Percentiles rank a stretch among this genome's conserved stretches.
These are phyloP conservation scores for Paraphoma sp. DNA, from an alignment of 2,329 filamentous ascomycete species.

Conservation along the genomic window DNA sequence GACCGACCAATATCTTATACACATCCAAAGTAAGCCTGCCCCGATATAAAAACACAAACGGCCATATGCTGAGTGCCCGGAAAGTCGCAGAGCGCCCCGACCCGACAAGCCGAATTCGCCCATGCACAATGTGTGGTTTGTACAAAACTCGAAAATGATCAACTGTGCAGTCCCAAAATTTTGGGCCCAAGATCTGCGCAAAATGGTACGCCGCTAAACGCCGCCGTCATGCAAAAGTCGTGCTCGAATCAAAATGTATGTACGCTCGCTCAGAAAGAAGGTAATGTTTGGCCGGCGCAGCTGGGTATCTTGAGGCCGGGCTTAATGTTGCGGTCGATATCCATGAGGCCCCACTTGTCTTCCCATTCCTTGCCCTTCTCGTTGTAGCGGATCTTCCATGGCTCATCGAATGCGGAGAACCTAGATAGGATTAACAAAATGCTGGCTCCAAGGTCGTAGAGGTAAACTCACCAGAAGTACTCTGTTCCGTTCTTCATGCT, in stretches of 20 bases:
- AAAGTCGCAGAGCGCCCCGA: background rate
- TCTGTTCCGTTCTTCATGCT: conserved; percentile 82
- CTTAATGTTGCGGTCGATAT: conserved; percentile 84
- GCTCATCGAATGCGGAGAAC: conserved; percentile 96
- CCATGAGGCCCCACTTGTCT: conserved; percentile 94
- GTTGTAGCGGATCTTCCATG: conserved; percentile 86
- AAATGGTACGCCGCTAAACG: conserved; percentile 28
- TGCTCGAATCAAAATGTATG: background rate
- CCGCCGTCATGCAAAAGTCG: conserved; percentile 28
- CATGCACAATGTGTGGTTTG: conserved; percentile 14
- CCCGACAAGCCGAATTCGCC: background rate
- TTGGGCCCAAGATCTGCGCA: conserved; percentile 15
- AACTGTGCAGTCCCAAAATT: conserved; percentile 6
- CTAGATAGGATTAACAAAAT: conserved; percentile 42
- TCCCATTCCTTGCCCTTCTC: conserved; percentile 76
- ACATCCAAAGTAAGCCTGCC: background rate
- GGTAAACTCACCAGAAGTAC: conserved; percentile 79
- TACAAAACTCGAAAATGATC: conserved; percentile 18
- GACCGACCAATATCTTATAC: conserved; percentile 5
- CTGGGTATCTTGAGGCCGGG: conserved; percentile 83
- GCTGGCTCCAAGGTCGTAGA: background rate
- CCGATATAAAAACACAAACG: background rate
- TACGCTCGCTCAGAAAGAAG: conserved; percentile 8
- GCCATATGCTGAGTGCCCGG: background rate
- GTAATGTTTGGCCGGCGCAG: conserved; percentile 73